A percentile compares a stretch with the other conserved stretches of the same genome.
Conservation (phyloP, 176 grass and related monocot species). For the Bromus sterilis region DNA sequence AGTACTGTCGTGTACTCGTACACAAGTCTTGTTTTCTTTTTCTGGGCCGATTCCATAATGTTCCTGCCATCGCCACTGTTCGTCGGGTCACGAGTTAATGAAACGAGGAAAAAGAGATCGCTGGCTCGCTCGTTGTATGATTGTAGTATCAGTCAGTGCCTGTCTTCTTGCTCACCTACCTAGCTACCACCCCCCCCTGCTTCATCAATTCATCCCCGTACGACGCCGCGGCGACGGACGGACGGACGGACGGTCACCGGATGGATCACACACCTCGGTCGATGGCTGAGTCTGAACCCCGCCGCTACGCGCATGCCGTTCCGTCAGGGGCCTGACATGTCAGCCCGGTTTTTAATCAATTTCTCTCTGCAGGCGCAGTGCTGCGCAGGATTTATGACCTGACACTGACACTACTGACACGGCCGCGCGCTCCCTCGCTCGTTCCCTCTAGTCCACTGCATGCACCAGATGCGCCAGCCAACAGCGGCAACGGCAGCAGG, state of each 20-base stretch:
- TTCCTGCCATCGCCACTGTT: not conserved
- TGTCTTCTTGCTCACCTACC: not conserved
- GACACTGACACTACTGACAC: too few species aligned
- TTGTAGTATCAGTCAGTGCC: not conserved
- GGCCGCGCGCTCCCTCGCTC: not conserved
- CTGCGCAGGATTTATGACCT: conserved; percentile 21
- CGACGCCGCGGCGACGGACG: not conserved
- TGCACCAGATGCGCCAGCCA: not conserved
- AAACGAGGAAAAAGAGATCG: not conserved
- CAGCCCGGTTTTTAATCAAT: not conserved
- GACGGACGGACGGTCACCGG: not conserved
- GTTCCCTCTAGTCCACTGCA: not conserved
- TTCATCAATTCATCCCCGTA: not conserved
- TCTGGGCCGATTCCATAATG: not conserved
- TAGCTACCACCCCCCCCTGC: not conserved
- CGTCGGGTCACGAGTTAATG: not conserved
- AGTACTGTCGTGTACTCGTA: not conserved
- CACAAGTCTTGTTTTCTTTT: not conserved
- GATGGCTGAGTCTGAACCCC: not conserved
- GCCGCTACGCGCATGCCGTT: not conserved
- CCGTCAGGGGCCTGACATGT: not conserved
- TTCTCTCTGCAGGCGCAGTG: not conserved
- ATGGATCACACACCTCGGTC: not conserved
- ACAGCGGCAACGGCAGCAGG: not conserved
- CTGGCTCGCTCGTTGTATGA: not conserved